Percentiles rank a stretch among this genome's conserved stretches.
Evolutionary conservation across 352 stramenopile genomes (phyloP).

Genomic region (Plasmopara halstedii): DNA sequence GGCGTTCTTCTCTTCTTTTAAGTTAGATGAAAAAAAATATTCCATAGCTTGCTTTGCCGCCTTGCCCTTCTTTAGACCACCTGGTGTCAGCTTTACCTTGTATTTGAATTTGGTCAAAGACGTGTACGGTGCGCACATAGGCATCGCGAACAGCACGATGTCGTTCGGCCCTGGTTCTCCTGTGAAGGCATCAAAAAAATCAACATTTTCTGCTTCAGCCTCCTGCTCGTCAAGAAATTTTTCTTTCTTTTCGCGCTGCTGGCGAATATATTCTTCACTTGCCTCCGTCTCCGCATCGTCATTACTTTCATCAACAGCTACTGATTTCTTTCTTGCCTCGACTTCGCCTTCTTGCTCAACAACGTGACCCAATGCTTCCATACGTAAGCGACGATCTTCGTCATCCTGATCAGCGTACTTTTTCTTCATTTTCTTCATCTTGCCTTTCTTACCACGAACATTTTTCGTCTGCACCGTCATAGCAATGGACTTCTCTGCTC

Average conservation of each 20-base stretch:
- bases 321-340: conserved; percentile 11
- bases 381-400: conserved; percentile 89
- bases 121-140: conserved; percentile 87
- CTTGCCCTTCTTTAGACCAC: conserved; percentile 88
- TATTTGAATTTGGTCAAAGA: conserved; percentile 87
- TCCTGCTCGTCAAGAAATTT: conserved; percentile 81
- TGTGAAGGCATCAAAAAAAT: conserved; percentile 85
- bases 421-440: conserved; percentile 94
- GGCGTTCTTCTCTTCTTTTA: conserved; percentile 58
- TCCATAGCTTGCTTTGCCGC: conserved; percentile 83
- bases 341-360: conserved; percentile 22
- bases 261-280: conserved; percentile 56
- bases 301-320: conserved; percentile 9
- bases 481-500: conserved; percentile 27
- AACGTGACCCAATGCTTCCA: conserved; percentile 84
- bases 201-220: conserved; percentile 60
- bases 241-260: conserved; percentile 77
- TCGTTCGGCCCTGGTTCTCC: conserved; percentile 72
- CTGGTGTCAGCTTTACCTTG: conserved; percentile 89
- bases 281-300: conserved; percentile 9
- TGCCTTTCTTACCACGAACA: conserved; percentile 89
- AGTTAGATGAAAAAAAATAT: conserved; percentile 63
- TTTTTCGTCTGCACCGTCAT: conserved; percentile 23
- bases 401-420: conserved; percentile 97
- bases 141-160: conserved; percentile 83